These are phyloP conservation scores for Panicum miliaceum DNA, from an alignment of 176 grass and related monocot genomes.

Conservation along the genomic window DNA sequence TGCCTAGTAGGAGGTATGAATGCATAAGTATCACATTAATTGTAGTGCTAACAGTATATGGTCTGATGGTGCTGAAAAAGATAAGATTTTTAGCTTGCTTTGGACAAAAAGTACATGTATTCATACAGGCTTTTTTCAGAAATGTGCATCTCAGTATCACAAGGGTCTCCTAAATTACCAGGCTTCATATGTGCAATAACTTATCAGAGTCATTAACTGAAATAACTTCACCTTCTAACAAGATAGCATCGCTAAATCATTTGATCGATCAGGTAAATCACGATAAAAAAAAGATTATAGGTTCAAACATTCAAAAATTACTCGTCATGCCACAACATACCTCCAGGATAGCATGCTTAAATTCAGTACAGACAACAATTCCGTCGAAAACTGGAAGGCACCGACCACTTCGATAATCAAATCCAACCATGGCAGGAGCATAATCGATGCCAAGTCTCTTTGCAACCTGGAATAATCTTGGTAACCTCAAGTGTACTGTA, in stretches of 20 bases:
- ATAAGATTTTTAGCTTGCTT: background rate
- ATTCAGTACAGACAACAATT: constrained; percentile 84
- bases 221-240: constrained; percentile 7
- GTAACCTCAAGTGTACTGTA: constrained; percentile 84
- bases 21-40: constrained; percentile 10
- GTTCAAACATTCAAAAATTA: constrained; percentile 7
- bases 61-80: background rate
- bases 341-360: constrained; percentile 83
- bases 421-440: constrained; percentile 93
- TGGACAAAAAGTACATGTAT: background rate
- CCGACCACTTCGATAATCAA: constrained; percentile 76
- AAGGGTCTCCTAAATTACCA: background rate
- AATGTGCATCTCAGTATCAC: background rate
- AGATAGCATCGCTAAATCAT: background rate
- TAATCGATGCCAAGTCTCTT: constrained; percentile 92
- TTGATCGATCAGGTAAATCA: background rate
- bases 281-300: background rate
- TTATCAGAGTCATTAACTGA: background rate
- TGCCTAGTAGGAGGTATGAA: constrained; percentile 50
- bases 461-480: constrained; percentile 82
- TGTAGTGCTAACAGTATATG: constrained; percentile 8
- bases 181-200: background rate
- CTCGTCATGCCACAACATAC: constrained; percentile 46
- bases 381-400: constrained; percentile 78
- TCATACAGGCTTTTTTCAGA: constrained; percentile 19